phyloP scores from a whole-genome alignment of 371 early-diverging fungal species.

The Mucor saturninus region DNA sequence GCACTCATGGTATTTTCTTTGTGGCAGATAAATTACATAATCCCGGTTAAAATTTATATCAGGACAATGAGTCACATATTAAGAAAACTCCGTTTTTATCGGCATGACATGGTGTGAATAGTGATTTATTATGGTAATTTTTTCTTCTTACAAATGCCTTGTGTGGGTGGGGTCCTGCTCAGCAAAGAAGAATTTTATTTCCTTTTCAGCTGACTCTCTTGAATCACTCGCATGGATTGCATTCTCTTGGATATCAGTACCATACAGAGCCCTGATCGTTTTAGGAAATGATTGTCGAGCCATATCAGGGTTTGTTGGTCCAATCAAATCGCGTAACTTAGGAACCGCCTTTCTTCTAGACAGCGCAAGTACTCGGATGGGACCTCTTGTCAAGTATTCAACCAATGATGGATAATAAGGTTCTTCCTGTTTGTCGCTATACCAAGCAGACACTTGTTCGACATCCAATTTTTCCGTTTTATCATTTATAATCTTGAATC shows the following conservation, averaged over 20 bases:
- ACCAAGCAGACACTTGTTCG: constrained; percentile 30
- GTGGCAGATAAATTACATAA: too few species aligned
- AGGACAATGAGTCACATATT: neutral
- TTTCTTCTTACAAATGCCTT: neutral
- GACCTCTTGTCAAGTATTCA: constrained; percentile 30
- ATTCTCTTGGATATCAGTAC: constrained; percentile 35
- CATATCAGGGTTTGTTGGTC: constrained; percentile 32
- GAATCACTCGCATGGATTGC: constrained; percentile 45
- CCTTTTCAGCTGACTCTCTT: constrained; percentile 20
- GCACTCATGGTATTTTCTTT: too few species aligned
- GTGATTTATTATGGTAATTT: neutral
- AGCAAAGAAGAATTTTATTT: constrained; percentile 17
- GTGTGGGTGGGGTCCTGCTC: neutral
- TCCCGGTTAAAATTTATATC: too few species aligned
- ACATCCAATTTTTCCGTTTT: constrained; percentile 5
- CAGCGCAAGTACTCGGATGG: constrained; percentile 19
- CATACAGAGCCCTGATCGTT: constrained; percentile 34
- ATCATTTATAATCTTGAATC: constrained; percentile 23
- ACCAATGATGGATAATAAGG: constrained; percentile 29
- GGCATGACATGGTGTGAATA: too few species aligned
- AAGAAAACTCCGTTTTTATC: neutral
- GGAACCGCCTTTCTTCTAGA: constrained; percentile 26
- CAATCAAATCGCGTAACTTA: constrained; percentile 25
- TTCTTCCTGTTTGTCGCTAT: constrained; percentile 26
- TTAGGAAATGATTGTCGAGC: constrained; percentile 22